These are phyloP conservation scores for Sonneratia caseolaris DNA, from an alignment of 345 rosid species.

Conservation along the genomic window DNA sequence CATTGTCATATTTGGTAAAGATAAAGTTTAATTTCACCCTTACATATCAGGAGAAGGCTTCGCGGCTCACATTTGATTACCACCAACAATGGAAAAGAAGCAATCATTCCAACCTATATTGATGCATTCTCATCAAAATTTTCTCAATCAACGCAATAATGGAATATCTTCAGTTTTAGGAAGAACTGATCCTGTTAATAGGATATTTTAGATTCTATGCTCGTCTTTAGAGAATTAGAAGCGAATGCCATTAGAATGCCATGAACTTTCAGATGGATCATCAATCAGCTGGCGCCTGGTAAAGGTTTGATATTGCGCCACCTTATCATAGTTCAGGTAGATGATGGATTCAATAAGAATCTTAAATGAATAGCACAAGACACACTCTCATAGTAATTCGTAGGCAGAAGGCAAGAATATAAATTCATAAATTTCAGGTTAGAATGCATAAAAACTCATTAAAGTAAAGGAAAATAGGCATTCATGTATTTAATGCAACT, in stretches of 20 bases:
- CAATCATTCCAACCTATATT: constrained; percentile 71
- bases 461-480: background rate
- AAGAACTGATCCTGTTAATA: constrained; percentile 42
- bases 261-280: constrained; percentile 58
- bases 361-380: background rate
- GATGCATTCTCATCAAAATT: background rate
- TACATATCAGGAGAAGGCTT: constrained; percentile 93
- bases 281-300: constrained; percentile 74
- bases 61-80: constrained; percentile 71
- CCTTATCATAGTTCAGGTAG: constrained; percentile 23
- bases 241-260: constrained; percentile 76
- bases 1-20: background rate
- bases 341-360: background rate
- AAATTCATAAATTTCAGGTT: background rate
- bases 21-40: constrained; percentile 8
- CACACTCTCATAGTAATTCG: too few species aligned
- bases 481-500: background rate
- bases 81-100: constrained; percentile 63
- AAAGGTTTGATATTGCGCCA: constrained; percentile 59
- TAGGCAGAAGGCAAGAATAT: background rate
- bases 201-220: constrained; percentile 62
- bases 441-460: background rate
- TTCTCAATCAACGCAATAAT: background rate
- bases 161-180: constrained; percentile 1
- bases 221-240: constrained; percentile 64